phyloP scores from a whole-genome alignment of 2,329 filamentous ascomycete species.

The Phialophora verrucosa region DNA sequence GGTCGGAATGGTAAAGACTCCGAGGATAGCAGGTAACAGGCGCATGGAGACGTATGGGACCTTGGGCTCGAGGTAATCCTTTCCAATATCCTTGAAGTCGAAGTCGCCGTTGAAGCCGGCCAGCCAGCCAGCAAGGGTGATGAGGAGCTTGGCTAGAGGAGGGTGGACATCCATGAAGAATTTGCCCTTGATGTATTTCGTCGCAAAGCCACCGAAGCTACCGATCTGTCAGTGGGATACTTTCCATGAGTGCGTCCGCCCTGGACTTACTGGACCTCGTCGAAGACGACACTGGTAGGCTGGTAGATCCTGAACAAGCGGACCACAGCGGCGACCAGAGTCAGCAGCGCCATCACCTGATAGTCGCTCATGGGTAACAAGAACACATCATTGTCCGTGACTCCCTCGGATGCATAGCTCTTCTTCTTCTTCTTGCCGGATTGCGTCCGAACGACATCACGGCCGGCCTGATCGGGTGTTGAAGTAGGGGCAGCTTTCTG shows the following conservation, averaged over 20 bases:
- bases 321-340: constrained; percentile 75
- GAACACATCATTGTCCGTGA: constrained; percentile 90
- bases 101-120: constrained; percentile 95
- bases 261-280: constrained; percentile 90
- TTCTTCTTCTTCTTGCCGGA: constrained; percentile 43
- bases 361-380: constrained; percentile 84
- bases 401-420: constrained; percentile 56
- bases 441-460: constrained; percentile 12
- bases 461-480: constrained; percentile 39
- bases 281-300: constrained; percentile 94
- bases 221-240: constrained; percentile 23
- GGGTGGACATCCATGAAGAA: constrained; percentile 99
- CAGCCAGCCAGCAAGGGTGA: constrained; percentile 91
- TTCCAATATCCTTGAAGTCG: constrained; percentile 99
- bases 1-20: constrained; percentile 83
- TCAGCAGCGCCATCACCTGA: constrained; percentile 73
- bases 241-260: neutral
- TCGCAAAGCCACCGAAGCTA: constrained; percentile 96
- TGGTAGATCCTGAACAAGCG: constrained; percentile 96
- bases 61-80: constrained; percentile 92
- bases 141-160: constrained; percentile 92
- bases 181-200: constrained; percentile 98
- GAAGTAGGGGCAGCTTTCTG: constrained; percentile 18
- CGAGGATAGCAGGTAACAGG: constrained; percentile 85
- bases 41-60: constrained; percentile 99